A percentile compares a stretch with the other conserved stretches of the same genome.
Conservation (phyloP, 768 basidiomycete species). For the Termitomyces sp. region DNA sequence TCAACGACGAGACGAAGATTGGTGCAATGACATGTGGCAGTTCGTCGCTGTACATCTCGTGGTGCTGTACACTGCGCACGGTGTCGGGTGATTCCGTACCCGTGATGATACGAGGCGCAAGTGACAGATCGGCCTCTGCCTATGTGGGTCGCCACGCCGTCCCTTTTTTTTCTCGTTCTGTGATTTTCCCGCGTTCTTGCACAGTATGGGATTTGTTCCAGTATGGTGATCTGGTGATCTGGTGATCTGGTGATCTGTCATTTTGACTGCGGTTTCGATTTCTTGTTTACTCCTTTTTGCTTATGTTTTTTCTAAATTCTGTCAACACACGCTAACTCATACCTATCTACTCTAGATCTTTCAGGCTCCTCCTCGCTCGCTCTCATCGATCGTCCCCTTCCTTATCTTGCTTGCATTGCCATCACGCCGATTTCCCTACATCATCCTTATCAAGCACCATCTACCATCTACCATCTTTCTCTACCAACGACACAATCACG, state of each 20-base stretch:
- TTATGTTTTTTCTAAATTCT: neutral
- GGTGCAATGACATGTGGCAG: neutral
- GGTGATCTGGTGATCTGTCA: neutral
- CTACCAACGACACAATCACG: constrained; percentile 1
- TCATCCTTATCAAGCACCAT: constrained; percentile 5
- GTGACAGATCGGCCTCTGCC: neutral
- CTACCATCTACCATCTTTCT: constrained; percentile 2
- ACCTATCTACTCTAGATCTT: neutral
- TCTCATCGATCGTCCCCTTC: neutral
- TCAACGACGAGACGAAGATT: neutral
- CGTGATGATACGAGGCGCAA: neutral
- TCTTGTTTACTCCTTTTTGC: too few relatives aligned
- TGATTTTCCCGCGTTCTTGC: neutral
- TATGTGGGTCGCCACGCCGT: neutral
- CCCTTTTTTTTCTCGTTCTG: neutral
- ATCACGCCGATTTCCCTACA: neutral
- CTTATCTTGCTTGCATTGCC: neutral
- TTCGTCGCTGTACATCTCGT: neutral
- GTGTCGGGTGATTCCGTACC: neutral
- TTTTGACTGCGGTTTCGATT: neutral
- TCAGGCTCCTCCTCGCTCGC: neutral
- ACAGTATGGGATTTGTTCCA: neutral
- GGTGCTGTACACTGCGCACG: neutral
- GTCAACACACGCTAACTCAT: neutral
- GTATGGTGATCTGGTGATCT: neutral